Conservation (phyloP, 192 early-diverging fungal species). For the Diversispora eburnea region DNA sequence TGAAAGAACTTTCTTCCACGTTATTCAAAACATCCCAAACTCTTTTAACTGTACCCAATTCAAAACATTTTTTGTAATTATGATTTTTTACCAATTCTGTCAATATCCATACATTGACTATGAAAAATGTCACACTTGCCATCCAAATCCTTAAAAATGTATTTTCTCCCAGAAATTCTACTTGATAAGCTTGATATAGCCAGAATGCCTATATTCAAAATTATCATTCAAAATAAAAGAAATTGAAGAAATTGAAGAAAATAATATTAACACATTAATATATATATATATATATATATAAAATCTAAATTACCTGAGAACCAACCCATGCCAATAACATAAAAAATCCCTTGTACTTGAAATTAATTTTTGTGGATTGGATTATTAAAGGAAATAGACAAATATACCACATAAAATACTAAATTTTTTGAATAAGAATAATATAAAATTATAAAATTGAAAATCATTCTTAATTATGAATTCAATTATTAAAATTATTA, state of each 20-base stretch:
- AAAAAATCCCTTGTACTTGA: slow-evolving; percentile 49
- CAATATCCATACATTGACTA: slow-evolving; percentile 70
- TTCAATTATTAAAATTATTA: neutral
- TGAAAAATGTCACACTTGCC: slow-evolving; percentile 69
- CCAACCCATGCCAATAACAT: slow-evolving; percentile 67
- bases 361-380: slow-evolving; percentile 52
- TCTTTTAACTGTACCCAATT: slow-evolving; percentile 29
- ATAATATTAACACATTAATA: neutral
- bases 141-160: slow-evolving; percentile 76
- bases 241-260: neutral
- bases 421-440: neutral
- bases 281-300: neutral
- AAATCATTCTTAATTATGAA: neutral
- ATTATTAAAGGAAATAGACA: slow-evolving; percentile 86
- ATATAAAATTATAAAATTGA: slow-evolving; percentile 22
- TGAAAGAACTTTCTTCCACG: too few species aligned
- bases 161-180: slow-evolving; percentile 85
- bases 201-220: slow-evolving; percentile 68
- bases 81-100: slow-evolving; percentile 49
- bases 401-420: slow-evolving; percentile 99
- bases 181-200: slow-evolving; percentile 78
- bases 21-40: too few species aligned
- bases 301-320: slow-evolving; percentile 51
- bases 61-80: slow-evolving; percentile 49
- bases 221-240: slow-evolving; percentile 9